Conservation (phyloP, 441 rosid genomes). For the Populus hybrid region DNA sequence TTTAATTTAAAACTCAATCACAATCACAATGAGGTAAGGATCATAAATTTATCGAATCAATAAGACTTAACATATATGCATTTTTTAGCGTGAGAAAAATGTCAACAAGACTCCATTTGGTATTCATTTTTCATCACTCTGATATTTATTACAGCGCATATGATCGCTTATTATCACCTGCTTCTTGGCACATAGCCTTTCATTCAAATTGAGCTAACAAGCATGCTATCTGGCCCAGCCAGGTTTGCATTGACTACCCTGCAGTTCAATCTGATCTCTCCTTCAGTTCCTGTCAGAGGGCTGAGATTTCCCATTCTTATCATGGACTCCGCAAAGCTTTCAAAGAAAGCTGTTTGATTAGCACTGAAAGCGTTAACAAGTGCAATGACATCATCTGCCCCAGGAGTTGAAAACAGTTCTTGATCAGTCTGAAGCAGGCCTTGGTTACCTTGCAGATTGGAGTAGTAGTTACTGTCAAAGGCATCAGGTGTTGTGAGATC, state of each 20-base stretch:
- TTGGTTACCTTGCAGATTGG: conserved; percentile 35
- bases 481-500: conserved; percentile 46
- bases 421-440: conserved; percentile 55
- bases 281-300: conserved; percentile 41
- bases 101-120: no score
- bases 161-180: no score
- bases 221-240: background rate
- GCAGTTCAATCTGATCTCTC: conserved; percentile 52
- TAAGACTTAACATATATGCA: no score
- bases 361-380: conserved; percentile 37
- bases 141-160: no score
- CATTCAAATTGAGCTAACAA: conserved; percentile 6
- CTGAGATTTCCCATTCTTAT: conserved; percentile 54
- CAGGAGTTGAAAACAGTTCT: conserved; percentile 35
- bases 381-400: conserved; percentile 31
- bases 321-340: conserved; percentile 46
- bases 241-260: conserved; percentile 32
- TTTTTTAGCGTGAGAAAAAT: no score
- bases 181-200: no score
- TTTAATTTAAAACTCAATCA: no score
- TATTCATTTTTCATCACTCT: no score
- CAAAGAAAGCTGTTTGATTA: conserved; percentile 39
- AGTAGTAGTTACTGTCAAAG: conserved; percentile 54
- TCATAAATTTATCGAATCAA: no score
- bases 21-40: no score